A percentile compares a stretch with the other conserved stretches of the same genome.
Evolutionary conservation across 805 yeast species (phyloP).

Genomic region (Pichia scutulata): DNA sequence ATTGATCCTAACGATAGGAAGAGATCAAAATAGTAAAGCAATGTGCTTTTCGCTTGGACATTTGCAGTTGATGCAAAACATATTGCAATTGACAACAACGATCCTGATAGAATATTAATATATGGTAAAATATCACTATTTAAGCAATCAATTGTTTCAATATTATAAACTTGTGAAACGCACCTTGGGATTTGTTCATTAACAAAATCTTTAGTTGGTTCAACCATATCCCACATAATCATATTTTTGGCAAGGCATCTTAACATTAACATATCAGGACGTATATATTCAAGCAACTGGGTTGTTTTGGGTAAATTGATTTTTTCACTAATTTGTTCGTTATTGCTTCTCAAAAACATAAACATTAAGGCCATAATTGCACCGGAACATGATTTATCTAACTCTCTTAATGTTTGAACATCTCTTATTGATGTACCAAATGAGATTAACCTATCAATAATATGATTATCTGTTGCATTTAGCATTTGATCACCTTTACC

Average conservation of each 20-base stretch:
- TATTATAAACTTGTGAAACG: conserved; percentile 27
- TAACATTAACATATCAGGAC: conserved; percentile 72
- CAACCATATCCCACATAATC: conserved; percentile 66
- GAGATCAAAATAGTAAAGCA: conserved; percentile 48
- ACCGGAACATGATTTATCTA: conserved; percentile 63
- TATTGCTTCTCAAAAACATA: conserved; percentile 62
- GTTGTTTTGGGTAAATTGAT: conserved; percentile 52
- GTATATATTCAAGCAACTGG: conserved; percentile 55
- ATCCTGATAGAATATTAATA: conserved; percentile 65
- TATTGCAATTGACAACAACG: conserved; percentile 66
- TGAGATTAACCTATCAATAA: conserved; percentile 51
- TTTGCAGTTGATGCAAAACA: conserved; percentile 67
- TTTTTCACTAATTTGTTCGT: conserved; percentile 51
- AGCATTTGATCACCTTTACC: conserved; percentile 63
- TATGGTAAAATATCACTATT: conserved; percentile 57
- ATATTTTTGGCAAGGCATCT: conserved; percentile 57
- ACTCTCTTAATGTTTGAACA: conserved; percentile 48
- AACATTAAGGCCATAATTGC: conserved; percentile 70
- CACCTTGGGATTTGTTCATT: conserved; percentile 46
- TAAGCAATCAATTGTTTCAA: conserved; percentile 26
- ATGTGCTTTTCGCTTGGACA: conserved; percentile 41
- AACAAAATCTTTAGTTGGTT: conserved; percentile 46
- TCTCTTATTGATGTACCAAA: conserved; percentile 56
- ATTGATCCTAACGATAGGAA: conserved; percentile 36
- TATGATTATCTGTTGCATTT: conserved; percentile 45